Evolutionary conservation across 108 stramenopile species (phyloP).

Genomic region (Poteriospumella lacustris): DNA sequence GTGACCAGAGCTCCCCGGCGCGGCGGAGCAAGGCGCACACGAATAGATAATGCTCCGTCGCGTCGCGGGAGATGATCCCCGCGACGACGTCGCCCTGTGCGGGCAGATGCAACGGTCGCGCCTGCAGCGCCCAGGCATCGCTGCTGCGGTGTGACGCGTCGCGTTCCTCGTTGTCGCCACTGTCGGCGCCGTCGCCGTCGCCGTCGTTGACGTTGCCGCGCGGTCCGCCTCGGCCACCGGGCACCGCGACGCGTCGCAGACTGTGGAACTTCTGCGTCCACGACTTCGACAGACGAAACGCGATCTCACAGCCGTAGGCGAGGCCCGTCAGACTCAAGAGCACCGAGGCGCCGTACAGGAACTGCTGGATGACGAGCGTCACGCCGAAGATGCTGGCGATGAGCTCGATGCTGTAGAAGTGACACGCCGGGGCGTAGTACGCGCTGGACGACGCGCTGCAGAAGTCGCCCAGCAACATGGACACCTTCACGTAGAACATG

Average conservation of each 20-base stretch:
- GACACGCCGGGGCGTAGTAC: neutral
- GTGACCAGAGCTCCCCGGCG: neutral
- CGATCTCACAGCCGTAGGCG: conserved; percentile 3
- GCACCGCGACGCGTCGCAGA: neutral
- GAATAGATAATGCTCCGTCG: conserved; percentile 5
- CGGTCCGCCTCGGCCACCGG: neutral
- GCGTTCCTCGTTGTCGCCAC: too few species aligned
- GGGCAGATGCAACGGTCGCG: too few species aligned
- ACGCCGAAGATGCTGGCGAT: neutral
- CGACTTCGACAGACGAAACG: neutral
- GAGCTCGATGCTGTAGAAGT: neutral
- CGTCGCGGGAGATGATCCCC: too few species aligned
- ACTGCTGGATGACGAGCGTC: neutral
- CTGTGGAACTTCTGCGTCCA: neutral
- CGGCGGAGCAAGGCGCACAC: neutral
- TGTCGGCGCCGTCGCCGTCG: neutral
- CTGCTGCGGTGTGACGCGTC: too few species aligned
- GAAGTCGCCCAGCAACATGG: too few species aligned
- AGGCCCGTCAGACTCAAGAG: neutral
- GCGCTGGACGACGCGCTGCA: too few species aligned
- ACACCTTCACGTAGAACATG: neutral
- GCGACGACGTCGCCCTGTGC: too few species aligned
- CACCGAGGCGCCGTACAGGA: neutral
- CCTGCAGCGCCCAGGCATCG: too few species aligned
- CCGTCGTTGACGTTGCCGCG: neutral